Evolutionary conservation across 805 yeast species (phyloP).

Genomic region (Metschnikowia drakensbergensis): DNA sequence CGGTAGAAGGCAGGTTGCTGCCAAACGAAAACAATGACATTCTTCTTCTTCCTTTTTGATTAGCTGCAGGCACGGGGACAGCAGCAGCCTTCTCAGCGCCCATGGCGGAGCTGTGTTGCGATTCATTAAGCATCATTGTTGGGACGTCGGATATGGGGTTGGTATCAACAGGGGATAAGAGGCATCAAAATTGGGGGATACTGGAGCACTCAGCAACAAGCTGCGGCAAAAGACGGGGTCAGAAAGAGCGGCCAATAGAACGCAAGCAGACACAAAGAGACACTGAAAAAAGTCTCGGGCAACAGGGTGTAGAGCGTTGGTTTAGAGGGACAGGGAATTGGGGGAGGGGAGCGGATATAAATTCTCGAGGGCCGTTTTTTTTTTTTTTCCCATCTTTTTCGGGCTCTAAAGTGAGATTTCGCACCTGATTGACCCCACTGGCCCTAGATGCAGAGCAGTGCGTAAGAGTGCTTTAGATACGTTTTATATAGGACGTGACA

Average conservation of each 20-base stretch:
- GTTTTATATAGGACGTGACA: background rate
- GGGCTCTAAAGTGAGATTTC: conserved; percentile 4
- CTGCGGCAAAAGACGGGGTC: background rate
- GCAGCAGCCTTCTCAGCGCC: conserved; percentile 1
- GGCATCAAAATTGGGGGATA: background rate
- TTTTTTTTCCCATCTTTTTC: conserved; percentile 3
- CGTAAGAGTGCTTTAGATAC: conserved; percentile 3
- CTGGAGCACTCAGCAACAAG: background rate
- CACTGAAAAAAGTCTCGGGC: background rate
- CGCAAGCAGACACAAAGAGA: background rate
- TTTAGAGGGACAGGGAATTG: background rate
- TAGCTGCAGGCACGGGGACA: background rate
- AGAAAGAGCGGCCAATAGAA: background rate
- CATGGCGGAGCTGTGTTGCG: conserved; percentile 1
- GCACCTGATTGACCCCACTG: conserved; percentile 6
- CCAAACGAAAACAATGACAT: conserved; percentile 26
- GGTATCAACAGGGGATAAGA: background rate
- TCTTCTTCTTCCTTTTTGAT: conserved; percentile 17
- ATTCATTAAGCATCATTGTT: background rate
- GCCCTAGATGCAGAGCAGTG: conserved; percentile 1
- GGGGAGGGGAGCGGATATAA: conserved; percentile 4
- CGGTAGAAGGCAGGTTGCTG: conserved; percentile 9
- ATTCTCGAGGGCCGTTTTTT: conserved; percentile 4
- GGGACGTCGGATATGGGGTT: background rate
- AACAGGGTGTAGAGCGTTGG: background rate